Evolutionary conservation across 2,329 filamentous ascomycete genomes (phyloP).

Genomic region (Beauveria bassiana): DNA sequence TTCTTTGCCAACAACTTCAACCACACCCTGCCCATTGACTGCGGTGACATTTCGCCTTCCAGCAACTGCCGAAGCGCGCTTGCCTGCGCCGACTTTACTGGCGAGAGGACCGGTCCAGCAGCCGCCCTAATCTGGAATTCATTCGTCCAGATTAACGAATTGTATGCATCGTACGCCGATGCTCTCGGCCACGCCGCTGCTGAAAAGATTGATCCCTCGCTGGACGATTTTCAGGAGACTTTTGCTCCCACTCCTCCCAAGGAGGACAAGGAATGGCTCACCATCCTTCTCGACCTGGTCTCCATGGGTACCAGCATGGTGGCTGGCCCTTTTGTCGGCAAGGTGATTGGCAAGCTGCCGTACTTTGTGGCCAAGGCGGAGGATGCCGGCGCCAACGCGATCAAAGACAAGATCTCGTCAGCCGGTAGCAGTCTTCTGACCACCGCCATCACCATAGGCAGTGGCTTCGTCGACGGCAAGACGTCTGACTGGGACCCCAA

Average conservation of each 20-base stretch:
- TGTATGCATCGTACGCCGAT: constrained; percentile 10
- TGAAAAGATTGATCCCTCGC: constrained; percentile 11
- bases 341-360: neutral
- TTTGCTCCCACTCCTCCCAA: constrained; percentile 12
- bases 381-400: neutral
- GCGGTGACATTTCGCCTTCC: neutral
- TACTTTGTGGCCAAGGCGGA: neutral
- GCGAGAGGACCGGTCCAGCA: constrained; percentile 15
- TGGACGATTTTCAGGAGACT: constrained; percentile 16
- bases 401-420: neutral
- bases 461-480: neutral
- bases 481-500: neutral
- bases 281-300: constrained; percentile 23
- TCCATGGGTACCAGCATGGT: constrained; percentile 19
- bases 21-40: neutral
- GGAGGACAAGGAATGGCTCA: constrained; percentile 18
- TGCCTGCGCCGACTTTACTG: constrained; percentile 9
- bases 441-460: neutral
- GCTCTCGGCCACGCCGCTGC: constrained; percentile 7
- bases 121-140: constrained; percentile 20
- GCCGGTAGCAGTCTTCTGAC: neutral
- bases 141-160: constrained; percentile 17
- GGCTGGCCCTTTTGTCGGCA: constrained; percentile 22
- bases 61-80: neutral
- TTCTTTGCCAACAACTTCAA: constrained; percentile 12